These are phyloP conservation scores for Penicillium coprophilum DNA, from an alignment of 495 filamentous ascomycete species.

Conservation along the genomic window DNA sequence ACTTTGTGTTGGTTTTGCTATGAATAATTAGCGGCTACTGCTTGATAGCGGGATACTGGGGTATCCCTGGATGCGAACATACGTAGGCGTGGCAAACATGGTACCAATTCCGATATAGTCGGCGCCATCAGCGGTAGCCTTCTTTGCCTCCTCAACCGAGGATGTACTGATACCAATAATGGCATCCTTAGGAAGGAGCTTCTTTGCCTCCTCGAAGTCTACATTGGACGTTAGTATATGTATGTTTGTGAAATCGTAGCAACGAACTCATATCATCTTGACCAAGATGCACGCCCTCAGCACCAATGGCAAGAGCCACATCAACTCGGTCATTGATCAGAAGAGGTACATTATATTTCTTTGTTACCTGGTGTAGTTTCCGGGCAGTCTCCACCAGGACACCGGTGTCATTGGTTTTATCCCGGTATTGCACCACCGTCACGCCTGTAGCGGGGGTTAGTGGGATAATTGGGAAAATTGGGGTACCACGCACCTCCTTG, in stretches of 20 bases:
- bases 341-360: conserved; percentile 68
- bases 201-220: conserved; percentile 59
- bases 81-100: conserved; percentile 82
- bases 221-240: not conserved
- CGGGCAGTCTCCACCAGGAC: conserved; percentile 68
- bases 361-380: conserved; percentile 67
- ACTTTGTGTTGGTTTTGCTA: conserved; percentile 69
- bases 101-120: conserved; percentile 90
- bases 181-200: conserved; percentile 67
- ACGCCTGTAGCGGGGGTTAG: conserved; percentile 53
- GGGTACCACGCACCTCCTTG: conserved; percentile 56
- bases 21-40: conserved; percentile 10
- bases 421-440: conserved; percentile 84
- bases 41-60: not conserved
- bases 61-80: conserved; percentile 18
- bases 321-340: conserved; percentile 96
- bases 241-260: not conserved
- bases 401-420: conserved; percentile 80
- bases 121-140: conserved; percentile 68
- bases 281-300: conserved; percentile 90
- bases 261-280: conserved; percentile 85
- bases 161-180: conserved; percentile 73
- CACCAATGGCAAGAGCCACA: conserved; percentile 80
- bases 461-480: not conserved
- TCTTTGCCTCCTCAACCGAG: conserved; percentile 62